Evolutionary conservation across 495 filamentous ascomycete genomes (phyloP).

Genomic region (Xylaria curta): DNA sequence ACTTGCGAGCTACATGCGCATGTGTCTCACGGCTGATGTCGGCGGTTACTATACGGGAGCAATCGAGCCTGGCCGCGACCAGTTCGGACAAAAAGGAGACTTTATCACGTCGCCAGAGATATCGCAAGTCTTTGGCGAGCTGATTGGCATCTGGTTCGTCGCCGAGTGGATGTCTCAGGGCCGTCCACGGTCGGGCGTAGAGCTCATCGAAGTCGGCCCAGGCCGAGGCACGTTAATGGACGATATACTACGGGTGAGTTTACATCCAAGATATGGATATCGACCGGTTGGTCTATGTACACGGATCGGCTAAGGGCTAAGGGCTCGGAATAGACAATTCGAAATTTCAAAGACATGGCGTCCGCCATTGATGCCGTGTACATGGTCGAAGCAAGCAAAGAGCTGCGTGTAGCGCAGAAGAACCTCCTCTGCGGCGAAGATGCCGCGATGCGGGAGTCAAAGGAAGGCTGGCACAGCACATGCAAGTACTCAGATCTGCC

Average conservation of each 20-base stretch:
- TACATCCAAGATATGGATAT: not conserved
- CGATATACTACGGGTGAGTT: slow-evolving; percentile 85
- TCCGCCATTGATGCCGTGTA: slow-evolving; percentile 83
- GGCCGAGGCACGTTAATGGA: slow-evolving; percentile 96
- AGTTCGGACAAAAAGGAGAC: slow-evolving; percentile 89
- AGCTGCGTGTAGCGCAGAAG: slow-evolving; percentile 77
- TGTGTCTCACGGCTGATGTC: slow-evolving; percentile 90
- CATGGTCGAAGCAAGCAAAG: slow-evolving; percentile 85
- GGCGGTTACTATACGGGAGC: slow-evolving; percentile 92
- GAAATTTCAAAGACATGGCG: slow-evolving; percentile 78
- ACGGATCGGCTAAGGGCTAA: slow-evolving; percentile 15
- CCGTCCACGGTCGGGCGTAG: slow-evolving; percentile 68
- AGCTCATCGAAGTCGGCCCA: slow-evolving; percentile 92
- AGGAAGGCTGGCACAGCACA: slow-evolving; percentile 75
- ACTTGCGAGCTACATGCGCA: slow-evolving; percentile 94
- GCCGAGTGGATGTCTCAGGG: slow-evolving; percentile 96
- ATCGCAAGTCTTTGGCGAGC: slow-evolving; percentile 94
- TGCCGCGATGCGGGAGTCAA: slow-evolving; percentile 68
- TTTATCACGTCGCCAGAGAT: slow-evolving; percentile 98
- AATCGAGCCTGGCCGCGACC: slow-evolving; percentile 67
- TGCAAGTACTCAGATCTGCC: slow-evolving; percentile 75
- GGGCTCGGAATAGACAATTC: slow-evolving; percentile 67
- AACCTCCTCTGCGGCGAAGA: slow-evolving; percentile 81
- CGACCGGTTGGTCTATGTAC: not conserved
- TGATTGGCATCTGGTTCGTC: slow-evolving; percentile 91